These are phyloP conservation scores for Epichloe festucae DNA, from an alignment of 2,329 filamentous ascomycete genomes.

Conservation along the genomic window DNA sequence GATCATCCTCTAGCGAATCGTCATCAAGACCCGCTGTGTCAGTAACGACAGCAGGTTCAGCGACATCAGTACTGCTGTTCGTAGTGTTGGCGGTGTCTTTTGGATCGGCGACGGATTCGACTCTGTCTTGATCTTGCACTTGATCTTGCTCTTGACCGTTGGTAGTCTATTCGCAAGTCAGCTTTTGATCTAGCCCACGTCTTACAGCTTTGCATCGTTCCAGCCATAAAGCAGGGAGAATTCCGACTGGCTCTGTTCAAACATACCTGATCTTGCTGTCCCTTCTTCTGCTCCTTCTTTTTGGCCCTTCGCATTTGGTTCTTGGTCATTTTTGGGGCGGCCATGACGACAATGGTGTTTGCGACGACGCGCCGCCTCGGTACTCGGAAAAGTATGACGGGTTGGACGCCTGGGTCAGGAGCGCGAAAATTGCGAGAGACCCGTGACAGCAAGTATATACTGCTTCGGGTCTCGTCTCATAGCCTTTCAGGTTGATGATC, in stretches of 20 bases:
- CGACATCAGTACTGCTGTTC: background rate
- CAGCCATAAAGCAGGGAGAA: background rate
- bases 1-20: conserved; percentile 54
- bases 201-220: too few relatives aligned
- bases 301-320: conserved; percentile 87
- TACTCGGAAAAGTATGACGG: conserved; percentile 15
- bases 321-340: conserved; percentile 67
- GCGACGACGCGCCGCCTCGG: conserved; percentile 15
- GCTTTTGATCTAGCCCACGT: background rate
- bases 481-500: background rate
- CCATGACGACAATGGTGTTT: conserved; percentile 34
- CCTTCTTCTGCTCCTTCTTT: conserved; percentile 86
- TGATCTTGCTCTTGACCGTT: conserved; percentile 2
- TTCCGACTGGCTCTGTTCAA: background rate
- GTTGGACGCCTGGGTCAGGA: conserved; percentile 21
- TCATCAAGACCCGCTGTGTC: conserved; percentile 44
- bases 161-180: conserved; percentile 1
- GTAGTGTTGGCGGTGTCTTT: background rate
- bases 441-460: conserved; percentile 20
- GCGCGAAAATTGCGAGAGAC: conserved; percentile 24
- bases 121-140: conserved; percentile 1
- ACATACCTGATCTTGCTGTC: conserved; percentile 41
- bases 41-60: conserved; percentile 23
- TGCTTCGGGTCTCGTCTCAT: conserved; percentile 28
- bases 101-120: conserved; percentile 18